These are phyloP conservation scores for Arthroderma sp. DNA, from an alignment of 2,329 filamentous ascomycete genomes.

Conservation along the genomic window DNA sequence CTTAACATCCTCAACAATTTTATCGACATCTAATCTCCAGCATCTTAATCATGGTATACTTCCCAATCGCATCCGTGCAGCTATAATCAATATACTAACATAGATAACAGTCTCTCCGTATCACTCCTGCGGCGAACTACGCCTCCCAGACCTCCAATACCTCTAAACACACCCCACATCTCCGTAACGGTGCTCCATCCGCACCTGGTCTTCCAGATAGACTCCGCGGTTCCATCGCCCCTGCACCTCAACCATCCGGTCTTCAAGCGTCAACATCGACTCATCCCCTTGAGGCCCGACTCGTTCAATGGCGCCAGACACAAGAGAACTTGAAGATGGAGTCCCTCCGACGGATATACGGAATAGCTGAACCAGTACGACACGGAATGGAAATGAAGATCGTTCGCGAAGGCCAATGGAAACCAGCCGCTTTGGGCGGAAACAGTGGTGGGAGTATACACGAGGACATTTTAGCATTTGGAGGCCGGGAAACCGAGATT, in stretches of 20 bases:
- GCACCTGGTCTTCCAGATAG: constrained; percentile 89
- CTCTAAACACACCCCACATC: constrained; percentile 39
- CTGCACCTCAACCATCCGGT: constrained; percentile 37
- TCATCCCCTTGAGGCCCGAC: constrained; percentile 84
- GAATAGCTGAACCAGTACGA: constrained; percentile 82
- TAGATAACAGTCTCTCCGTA: constrained; percentile 61
- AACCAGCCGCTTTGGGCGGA: constrained; percentile 56
- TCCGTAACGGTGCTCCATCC: constrained; percentile 64
- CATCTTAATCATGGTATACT: constrained; percentile 6
- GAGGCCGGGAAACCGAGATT: constrained; percentile 61
- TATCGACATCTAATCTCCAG: not conserved
- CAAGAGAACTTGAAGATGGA: constrained; percentile 84
- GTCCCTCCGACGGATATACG: constrained; percentile 71
- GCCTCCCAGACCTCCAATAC: constrained; percentile 52
- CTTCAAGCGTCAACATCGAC: constrained; percentile 37
- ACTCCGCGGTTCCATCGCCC: constrained; percentile 69
- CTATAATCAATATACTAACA: not conserved
- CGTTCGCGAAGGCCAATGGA: constrained; percentile 60
- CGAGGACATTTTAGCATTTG: constrained; percentile 63
- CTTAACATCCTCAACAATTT: not conserved
- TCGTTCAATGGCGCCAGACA: constrained; percentile 78
- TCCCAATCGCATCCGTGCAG: not conserved
- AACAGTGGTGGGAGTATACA: constrained; percentile 53
- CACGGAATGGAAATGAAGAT: constrained; percentile 94
- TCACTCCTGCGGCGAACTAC: constrained; percentile 61